Evolutionary conservation across 2,329 filamentous ascomycete genomes (phyloP).

Genomic region (Fusarium floridanum): DNA sequence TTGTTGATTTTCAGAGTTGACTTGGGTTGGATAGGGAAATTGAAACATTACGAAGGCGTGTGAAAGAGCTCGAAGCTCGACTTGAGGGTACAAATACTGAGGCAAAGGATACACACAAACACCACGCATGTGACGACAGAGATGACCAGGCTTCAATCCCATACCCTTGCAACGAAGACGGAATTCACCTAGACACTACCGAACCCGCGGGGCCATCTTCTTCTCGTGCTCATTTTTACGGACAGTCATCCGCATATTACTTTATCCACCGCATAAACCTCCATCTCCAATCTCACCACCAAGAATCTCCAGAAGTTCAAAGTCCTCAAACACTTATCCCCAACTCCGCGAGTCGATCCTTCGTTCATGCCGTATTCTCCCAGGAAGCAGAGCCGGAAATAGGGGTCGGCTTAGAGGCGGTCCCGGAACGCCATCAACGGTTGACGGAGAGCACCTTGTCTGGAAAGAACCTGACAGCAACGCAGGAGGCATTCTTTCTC

Average conservation of each 20-base stretch:
- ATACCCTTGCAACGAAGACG: background rate
- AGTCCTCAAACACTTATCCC: background rate
- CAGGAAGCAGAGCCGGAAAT: background rate
- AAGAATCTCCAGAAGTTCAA: background rate
- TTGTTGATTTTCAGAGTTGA: background rate
- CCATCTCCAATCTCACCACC: background rate
- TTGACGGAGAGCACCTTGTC: background rate
- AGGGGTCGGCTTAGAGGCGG: background rate
- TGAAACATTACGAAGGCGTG: background rate
- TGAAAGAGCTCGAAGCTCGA: background rate
- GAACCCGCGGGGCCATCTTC: background rate
- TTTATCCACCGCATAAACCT: constrained; percentile 1
- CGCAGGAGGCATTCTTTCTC: constrained; percentile 60
- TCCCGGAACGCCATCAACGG: background rate
- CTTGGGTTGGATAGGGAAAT: background rate
- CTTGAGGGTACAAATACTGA: background rate
- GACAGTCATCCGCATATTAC: background rate
- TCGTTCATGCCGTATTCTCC: background rate
- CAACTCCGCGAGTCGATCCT: background rate
- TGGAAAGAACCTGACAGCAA: constrained; percentile 44
- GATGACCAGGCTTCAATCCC: background rate
- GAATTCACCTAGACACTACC: background rate
- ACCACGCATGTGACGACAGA: background rate
- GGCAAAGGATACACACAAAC: background rate
- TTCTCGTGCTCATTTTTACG: background rate